Evolutionary conservation across 2,329 filamentous ascomycete species (phyloP), one percentile per base, ranked within the genome.

Genomic region (Hawksworthiomyces lignivorus): DNA sequence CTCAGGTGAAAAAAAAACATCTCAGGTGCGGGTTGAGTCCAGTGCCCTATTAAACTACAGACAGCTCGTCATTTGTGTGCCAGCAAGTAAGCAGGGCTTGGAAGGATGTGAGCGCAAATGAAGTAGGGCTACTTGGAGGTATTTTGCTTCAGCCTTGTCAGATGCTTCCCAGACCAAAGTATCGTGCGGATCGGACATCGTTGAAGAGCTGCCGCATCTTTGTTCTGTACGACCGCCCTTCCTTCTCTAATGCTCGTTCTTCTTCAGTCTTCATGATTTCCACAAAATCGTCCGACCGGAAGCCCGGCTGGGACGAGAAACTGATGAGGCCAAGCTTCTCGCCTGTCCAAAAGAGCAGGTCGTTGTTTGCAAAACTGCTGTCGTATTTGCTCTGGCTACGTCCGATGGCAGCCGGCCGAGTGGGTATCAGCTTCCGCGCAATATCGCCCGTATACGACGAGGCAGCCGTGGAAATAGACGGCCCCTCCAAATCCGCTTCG

Each of bases 261-360:
- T 70, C 67, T 15, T 67, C 64, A 34, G 63, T 63, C 38, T 63
- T 61, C 9, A 60, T 59, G 22, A 60, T 55, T 22, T 67, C 60
- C 42, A 73, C 70, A 52, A 80, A 79, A 37, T 73, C 71, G 7
- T 69, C 65, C 1, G 67, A 56, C 7, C 56, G 60, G 49, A 73
- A 76, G 1, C 70, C 65, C 5, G 70, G 61, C 53, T 61, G 56
- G 29, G 67, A 62, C 1, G 78, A 76, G 55, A 85, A 85, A 41
- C 65, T 70, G 17, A 94, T 60, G 44, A 92, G 68, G 1, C 87
- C 89, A 35, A 95, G 65, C 49, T 80, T 81, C 45, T 94, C 87
- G 15, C 87, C 89, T 0, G 88, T 95, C 88, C 88, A 95, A 35
- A 95, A 69, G 4, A 94, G 60, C 11, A 96, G 62, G 52, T 90